Base-by-base conservation (phyloP, 1,284 basidiomycete species). In the Serendipita sp. region DNA sequence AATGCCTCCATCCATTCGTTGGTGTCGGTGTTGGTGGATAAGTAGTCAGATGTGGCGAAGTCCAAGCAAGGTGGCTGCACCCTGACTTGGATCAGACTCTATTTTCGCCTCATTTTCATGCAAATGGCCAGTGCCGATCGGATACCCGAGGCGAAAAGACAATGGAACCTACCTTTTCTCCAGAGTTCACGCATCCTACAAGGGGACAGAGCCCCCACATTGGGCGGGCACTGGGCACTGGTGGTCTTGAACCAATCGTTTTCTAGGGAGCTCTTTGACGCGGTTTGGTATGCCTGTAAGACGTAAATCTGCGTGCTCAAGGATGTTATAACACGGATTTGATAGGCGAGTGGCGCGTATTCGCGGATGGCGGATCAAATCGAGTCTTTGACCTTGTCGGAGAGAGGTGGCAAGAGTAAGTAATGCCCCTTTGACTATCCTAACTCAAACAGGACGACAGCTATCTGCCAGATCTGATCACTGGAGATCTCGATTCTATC, bases 311-410 rank as follows among this genome's bases (percentile, higher is more conserved):
- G 60, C 15, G 44, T 47, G 38, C 26, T 12, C 2, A 8, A 22
- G 1, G 5, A 12, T 17, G 32, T 62, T 41, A 13, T 60, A 10
- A 32, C 29, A 5, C 35, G 15, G 17, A 74, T 65, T 81, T 77
- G 64, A 13, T 44, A 70, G 73, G 67, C 30, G 61, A 65, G 8
- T 65, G 74, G 62, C 69, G 75, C 13, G 68, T 76, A 38, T 99
- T 94, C 72, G 95, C 95, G 0, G 95, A 98, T 70, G 95, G 95
- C 15, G 95, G 93, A 49, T 91, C 91, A 1, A 99, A 99, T 73
- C 79, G 91, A 22, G 76, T 98, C 26, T 81, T 85, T 67, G 91
- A 95, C 69, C 69, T 77, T 13, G 74, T 88, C 6, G 32, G 64
- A 62, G 26, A 13, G 4, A 8, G 30, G 2, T n/a, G 60, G 38